Percentiles rank a stretch among this genome's conserved stretches.
These are phyloP conservation scores for Hebeloma cylindrosporum DNA, from an alignment of 768 basidiomycete species.

Conservation along the genomic window DNA sequence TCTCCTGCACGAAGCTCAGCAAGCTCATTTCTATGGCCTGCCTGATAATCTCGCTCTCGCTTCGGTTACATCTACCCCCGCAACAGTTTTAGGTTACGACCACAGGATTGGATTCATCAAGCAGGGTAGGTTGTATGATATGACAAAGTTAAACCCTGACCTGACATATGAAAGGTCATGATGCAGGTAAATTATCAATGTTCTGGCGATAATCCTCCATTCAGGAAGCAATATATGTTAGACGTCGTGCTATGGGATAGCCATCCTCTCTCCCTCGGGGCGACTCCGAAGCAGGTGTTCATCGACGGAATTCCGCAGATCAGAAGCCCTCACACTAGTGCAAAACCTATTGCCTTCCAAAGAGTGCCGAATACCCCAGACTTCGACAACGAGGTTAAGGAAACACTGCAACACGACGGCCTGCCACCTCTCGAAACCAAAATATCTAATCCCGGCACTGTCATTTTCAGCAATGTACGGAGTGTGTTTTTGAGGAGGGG, in stretches of 20 bases:
- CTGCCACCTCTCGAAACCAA: conserved; percentile 59
- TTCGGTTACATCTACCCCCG: conserved; percentile 71
- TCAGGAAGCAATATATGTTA: conserved; percentile 11
- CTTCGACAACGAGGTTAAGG: conserved; percentile 56
- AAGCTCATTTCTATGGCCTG: conserved; percentile 74
- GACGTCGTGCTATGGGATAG: conserved; percentile 77
- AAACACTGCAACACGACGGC: conserved; percentile 59
- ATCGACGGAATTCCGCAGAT: conserved; percentile 84
- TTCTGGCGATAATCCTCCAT: not conserved
- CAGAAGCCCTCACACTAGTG: conserved; percentile 38
- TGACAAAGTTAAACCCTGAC: not conserved
- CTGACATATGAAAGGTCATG: conserved; percentile 47
- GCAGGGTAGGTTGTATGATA: conserved; percentile 35
- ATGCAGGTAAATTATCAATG: conserved; percentile 49
- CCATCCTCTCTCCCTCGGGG: conserved; percentile 76
- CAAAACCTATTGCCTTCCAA: conserved; percentile 59
- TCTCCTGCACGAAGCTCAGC: conserved; percentile 75
- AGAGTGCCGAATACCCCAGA: conserved; percentile 53
- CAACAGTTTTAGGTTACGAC: conserved; percentile 65
- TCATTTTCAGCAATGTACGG: conserved; percentile 68
- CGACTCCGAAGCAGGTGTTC: conserved; percentile 78
- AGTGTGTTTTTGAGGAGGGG: conserved; percentile 44
- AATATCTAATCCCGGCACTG: conserved; percentile 33
- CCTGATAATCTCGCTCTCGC: conserved; percentile 63
- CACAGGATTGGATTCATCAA: conserved; percentile 75